Evolutionary conservation across 2,329 filamentous ascomycete genomes (phyloP), one percentile per base, ranked within the genome.

Genomic region (Rachicladosporium sp.): DNA sequence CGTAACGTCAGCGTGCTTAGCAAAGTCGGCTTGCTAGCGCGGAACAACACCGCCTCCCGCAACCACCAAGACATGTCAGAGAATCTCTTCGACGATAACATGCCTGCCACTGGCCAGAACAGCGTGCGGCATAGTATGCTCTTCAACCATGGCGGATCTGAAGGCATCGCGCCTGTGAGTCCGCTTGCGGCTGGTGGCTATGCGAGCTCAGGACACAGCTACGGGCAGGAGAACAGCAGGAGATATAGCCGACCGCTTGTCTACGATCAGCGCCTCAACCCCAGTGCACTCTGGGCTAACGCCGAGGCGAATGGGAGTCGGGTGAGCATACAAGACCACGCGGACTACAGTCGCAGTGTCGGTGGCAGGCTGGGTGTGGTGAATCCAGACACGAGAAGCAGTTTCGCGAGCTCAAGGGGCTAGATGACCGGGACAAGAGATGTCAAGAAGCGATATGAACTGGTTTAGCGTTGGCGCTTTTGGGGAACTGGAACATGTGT

Each of bases 251-350:
- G 61, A 40, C 65, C 65, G 2, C 50, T 66, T 41, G 57, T 69
- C 27, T 64, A 66, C 43, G 67, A 70, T 42, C 66, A 68, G 43
- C 57, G 67, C 12, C 56, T 70, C 13, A 70, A 70, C 41, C 67
- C 67, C 2, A 60, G 59, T 6, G 64, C 64, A 3, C 56, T 70
- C 19, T 64, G 68, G 50, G 59, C 57, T 29, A 59, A 67, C 34
- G 49, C 48, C 31, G 55, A 60, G 29, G 61, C 63, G n/a, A 70
- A 68, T 43, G 55, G 56, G 11, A 69, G 66, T 42, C 61, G 62
- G 15, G 58, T 62, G 15, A 68, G 65, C 37, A 55, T 70, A 33
- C 61, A 58, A 33, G 69, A 66, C 40, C 57, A 68, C 38, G 63
- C 68, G 40, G 67, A 70, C 43, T 70, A 68, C 44, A 64, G 63